Percentiles rank a stretch among this genome's conserved stretches.
Conservation (phyloP, 2,329 filamentous ascomycete species). For the Paecilomyces dactylethromorphus region DNA sequence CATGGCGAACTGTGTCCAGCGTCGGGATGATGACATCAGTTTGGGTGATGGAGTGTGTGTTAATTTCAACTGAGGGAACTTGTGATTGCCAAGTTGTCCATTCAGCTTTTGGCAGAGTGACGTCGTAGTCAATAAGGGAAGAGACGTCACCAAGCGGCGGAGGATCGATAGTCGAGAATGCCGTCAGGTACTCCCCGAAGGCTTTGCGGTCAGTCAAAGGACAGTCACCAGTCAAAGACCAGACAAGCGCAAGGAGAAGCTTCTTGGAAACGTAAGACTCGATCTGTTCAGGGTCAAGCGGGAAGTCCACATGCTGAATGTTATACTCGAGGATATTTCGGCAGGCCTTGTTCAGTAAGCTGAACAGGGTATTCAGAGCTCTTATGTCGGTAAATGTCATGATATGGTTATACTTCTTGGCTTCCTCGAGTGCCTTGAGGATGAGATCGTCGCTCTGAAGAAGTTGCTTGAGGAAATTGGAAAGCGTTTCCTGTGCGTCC, state of each 20-base stretch:
- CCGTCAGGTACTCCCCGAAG: constrained; percentile 79
- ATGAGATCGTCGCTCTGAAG: constrained; percentile 77
- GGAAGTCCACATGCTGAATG: constrained; percentile 86
- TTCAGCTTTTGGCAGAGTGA: constrained; percentile 75
- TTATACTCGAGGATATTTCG: constrained; percentile 95
- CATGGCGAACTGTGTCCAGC: constrained; percentile 91
- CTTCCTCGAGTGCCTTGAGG: constrained; percentile 66
- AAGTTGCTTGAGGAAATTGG: constrained; percentile 69
- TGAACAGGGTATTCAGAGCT: constrained; percentile 88
- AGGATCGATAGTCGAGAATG: constrained; percentile 77
- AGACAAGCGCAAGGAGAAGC: constrained; percentile 82
- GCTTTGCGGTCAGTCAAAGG: constrained; percentile 78
- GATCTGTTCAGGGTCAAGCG: constrained; percentile 80
- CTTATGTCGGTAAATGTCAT: constrained; percentile 96
- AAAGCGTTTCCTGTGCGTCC: constrained; percentile 69
- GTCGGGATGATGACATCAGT: constrained; percentile 98
- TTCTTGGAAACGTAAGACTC: constrained; percentile 91
- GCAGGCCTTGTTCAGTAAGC: constrained; percentile 87
- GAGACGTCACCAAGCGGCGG: constrained; percentile 70
- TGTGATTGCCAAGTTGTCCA: constrained; percentile 94
- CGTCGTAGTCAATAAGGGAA: constrained; percentile 94
- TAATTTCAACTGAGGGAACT: constrained; percentile 90
- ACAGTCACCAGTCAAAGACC: constrained; percentile 94
- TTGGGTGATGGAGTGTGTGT: constrained; percentile 95
- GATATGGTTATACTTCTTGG: constrained; percentile 79